Percentiles rank a stretch among this genome's conserved stretches.
Conservation (phyloP, 805 yeast species). For the Candida manassasensis region DNA sequence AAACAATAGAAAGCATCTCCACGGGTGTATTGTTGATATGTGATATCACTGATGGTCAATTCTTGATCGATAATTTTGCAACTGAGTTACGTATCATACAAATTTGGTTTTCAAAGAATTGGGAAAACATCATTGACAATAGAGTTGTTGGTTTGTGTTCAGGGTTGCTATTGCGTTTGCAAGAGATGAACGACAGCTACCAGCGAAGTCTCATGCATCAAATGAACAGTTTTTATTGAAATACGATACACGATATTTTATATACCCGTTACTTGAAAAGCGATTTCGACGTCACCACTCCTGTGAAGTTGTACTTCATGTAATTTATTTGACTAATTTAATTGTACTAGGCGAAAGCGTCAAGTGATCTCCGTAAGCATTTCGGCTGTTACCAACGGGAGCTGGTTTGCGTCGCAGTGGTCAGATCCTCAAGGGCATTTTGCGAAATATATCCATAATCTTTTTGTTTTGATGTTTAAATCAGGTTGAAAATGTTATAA, state of each 20-base stretch:
- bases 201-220: constrained; percentile 29
- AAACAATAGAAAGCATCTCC: constrained; percentile 32
- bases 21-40: constrained; percentile 33
- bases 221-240: constrained; percentile 21
- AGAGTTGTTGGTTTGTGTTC: constrained; percentile 36
- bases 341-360: no score
- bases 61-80: constrained; percentile 17
- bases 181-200: constrained; percentile 17
- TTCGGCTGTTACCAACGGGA: no score
- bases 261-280: no score
- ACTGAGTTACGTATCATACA: constrained; percentile 19
- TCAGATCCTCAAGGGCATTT: no score
- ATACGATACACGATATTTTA: no score
- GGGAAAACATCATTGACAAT: constrained; percentile 36
- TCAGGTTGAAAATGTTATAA: no score
- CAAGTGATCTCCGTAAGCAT: no score
- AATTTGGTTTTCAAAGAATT: constrained; percentile 22
- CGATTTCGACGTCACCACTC: no score
- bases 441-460: no score
- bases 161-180: constrained; percentile 31
- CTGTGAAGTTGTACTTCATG: background rate
- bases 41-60: constrained; percentile 29
- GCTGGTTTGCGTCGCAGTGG: no score
- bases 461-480: no score
- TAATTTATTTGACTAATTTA: no score